These are phyloP conservation scores for Magnusiomyces magnusii DNA, from an alignment of 1,139 yeast genomes.

Conservation along the genomic window DNA sequence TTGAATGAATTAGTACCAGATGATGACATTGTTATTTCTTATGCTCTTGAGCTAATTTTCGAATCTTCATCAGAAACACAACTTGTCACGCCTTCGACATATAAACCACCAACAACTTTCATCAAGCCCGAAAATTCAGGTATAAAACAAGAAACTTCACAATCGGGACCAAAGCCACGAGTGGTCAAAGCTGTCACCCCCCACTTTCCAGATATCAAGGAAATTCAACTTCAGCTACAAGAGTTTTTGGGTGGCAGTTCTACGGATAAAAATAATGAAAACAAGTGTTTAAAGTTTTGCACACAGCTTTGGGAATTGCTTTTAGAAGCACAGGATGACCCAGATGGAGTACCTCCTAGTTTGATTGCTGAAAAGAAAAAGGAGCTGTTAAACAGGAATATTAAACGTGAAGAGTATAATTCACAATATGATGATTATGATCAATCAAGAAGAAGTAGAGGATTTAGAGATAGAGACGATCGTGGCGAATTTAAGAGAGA, in stretches of 20 bases:
- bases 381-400: conserved; percentile 14
- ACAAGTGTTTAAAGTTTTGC: conserved; percentile 20
- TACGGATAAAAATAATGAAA: background rate
- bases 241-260: conserved; percentile 21
- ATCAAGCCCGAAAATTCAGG: background rate
- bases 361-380: conserved; percentile 21
- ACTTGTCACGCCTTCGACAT: background rate
- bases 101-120: background rate
- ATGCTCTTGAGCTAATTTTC: conserved; percentile 18
- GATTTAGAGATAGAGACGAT: background rate
- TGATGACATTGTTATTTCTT: conserved; percentile 20
- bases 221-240: conserved; percentile 20
- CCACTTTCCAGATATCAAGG: conserved; percentile 17
- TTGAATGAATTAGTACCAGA: conserved; percentile 18
- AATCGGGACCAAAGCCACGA: conserved; percentile 5
- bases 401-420: background rate
- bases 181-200: background rate
- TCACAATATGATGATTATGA: background rate
- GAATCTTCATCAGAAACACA: background rate
- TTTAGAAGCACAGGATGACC: conserved; percentile 23
- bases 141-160: background rate
- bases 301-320: conserved; percentile 24
- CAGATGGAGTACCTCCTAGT: conserved; percentile 25
- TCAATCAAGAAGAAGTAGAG: background rate
- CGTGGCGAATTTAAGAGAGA: background rate